phyloP scores from a whole-genome alignment of 2,329 filamentous ascomycete genomes.

The Xylariaceae sp. region DNA sequence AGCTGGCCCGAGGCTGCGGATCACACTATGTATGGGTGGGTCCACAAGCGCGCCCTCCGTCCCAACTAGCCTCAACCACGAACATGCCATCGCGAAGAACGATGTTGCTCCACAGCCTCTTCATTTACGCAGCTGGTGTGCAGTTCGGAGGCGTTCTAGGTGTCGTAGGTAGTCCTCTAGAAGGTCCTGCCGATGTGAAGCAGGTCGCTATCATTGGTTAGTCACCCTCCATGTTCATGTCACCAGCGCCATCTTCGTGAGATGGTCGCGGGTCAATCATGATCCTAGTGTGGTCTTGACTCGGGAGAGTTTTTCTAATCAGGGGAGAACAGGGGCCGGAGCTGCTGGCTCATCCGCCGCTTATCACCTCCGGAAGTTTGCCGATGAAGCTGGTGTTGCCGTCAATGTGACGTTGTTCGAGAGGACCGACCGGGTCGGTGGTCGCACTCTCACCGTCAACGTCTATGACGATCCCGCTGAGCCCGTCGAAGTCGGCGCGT shows the following conservation, averaged over 20 bases:
- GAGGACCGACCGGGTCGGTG: conserved; percentile 69
- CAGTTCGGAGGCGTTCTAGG: conserved; percentile 35
- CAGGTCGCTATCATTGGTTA: conserved; percentile 58
- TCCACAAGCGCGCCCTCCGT: neutral
- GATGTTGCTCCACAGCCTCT: conserved; percentile 1
- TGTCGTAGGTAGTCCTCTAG: conserved; percentile 25
- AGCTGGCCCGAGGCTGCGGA: neutral
- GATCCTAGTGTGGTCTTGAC: neutral
- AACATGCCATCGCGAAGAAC: conserved; percentile 2
- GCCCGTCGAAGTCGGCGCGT: conserved; percentile 81
- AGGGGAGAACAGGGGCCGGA: conserved; percentile 65
- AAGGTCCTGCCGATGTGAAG: conserved; percentile 41
- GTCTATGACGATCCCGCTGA: conserved; percentile 61
- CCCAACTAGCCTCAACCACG: neutral
- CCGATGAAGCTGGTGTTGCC: conserved; percentile 51
- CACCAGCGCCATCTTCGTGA: neutral
- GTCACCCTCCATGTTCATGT: conserved; percentile 10
- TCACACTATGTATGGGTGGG: neutral
- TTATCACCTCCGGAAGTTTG: conserved; percentile 72
- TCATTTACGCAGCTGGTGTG: conserved; percentile 8
- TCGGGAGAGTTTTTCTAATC: neutral
- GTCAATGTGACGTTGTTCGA: conserved; percentile 88
- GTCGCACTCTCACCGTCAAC: conserved; percentile 79
- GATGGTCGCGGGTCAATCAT: neutral
- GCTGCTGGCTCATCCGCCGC: conserved; percentile 82